These are phyloP conservation scores for Teratosphaeria pseudoeucalypti DNA, from an alignment of 2,329 filamentous ascomycete genomes.

Conservation along the genomic window DNA sequence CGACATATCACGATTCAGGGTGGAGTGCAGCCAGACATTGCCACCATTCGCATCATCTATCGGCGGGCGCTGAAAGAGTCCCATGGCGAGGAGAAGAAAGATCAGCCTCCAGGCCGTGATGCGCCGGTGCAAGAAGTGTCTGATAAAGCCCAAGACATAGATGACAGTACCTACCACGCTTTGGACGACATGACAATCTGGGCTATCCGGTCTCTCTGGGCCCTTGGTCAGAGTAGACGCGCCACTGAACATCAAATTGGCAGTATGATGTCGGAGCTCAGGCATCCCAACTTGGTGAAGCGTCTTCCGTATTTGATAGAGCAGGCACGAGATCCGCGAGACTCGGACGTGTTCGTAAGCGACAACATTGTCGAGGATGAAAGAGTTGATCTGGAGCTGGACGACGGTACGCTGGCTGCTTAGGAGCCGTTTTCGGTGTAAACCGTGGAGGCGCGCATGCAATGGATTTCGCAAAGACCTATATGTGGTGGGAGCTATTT, in stretches of 20 bases:
- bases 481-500: neutral
- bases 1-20: slow-evolving; percentile 12
- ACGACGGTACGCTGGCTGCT: neutral
- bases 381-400: neutral
- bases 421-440: neutral
- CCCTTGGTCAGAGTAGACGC: neutral
- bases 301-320: neutral
- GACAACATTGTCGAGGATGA: neutral
- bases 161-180: neutral
- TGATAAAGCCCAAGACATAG: neutral
- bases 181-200: slow-evolving; percentile 10
- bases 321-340: neutral
- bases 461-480: neutral
- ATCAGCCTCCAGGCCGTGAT: neutral
- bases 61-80: slow-evolving; percentile 12
- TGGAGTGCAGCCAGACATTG: slow-evolving; percentile 11
- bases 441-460: neutral
- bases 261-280: neutral
- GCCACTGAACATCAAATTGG: neutral
- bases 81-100: neutral
- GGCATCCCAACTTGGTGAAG: neutral
- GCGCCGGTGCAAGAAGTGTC: neutral
- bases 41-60: slow-evolving; percentile 16
- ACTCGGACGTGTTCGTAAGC: neutral
- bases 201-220: slow-evolving; percentile 8